Evolutionary conservation across 202 grass and related monocot genomes (phyloP), one percentile per base, ranked within the genome.

Genomic region (Schoenoplectus triqueter): DNA sequence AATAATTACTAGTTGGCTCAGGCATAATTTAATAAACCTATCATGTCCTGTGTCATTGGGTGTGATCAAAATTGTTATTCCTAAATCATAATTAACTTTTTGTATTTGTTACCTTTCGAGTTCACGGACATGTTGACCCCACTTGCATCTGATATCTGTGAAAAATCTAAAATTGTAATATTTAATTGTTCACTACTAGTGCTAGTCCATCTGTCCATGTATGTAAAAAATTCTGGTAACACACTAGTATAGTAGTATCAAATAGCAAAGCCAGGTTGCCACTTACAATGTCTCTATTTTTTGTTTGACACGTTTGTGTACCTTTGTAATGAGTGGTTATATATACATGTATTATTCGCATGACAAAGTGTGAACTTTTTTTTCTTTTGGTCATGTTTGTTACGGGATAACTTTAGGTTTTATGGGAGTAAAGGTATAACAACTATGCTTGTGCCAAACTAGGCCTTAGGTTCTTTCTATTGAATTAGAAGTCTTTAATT

Each of bases 31-130:
- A 41, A 67, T 9, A 3, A 41, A 67, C 65, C 31, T 50, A 52
- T 7, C 45, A 19, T 31, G 19, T 52, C 48, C 7, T 21, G 17
- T 74, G 48, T 19, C 3, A 0, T 50, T 3, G 71, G 19, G 47
- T n/a, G 19, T 11, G 47, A 31, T 74, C 49, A 10, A 9, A 50
- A 54, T 22, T 74, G 71, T 52, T 73, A 40, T 9, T 66, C 64
- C 21, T 66, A 48, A 48, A 3, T 66, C 64, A 7, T 15, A 69
- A 69, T 41, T 49, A 73, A 74, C 47, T 22, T 22, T 74, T 47
- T 74, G 18, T 74, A 49, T 62, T 74, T 52, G 71, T 74, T 22
- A 54, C 18, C 17, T 52, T 74, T 54, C 52, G 8, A 54, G 52
- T 74, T 54, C 47, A 18, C 52, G 42, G 13, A 42, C 68, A 17